Percentiles rank a stretch among this genome's conserved stretches.
These are phyloP conservation scores for Dactylellina parvicollis DNA, from an alignment of 2,329 filamentous ascomycete genomes.

Conservation along the genomic window DNA sequence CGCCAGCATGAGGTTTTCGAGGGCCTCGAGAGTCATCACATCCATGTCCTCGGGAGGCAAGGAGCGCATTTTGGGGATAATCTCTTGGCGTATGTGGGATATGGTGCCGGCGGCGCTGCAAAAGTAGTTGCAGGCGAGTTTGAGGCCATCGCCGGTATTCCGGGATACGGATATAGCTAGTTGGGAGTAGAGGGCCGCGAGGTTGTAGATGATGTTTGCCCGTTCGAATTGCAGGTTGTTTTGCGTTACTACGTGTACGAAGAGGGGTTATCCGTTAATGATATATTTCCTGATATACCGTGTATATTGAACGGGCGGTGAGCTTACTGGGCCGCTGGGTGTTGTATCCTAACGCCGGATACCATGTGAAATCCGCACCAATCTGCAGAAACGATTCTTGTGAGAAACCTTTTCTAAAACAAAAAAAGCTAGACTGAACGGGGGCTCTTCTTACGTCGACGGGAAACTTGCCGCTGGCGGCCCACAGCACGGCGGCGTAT, in stretches of 20 bases:
- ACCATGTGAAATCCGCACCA: slow-evolving; percentile 96
- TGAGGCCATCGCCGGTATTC: slow-evolving; percentile 79
- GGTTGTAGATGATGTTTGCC: slow-evolving; percentile 90
- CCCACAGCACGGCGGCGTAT: slow-evolving; percentile 91
- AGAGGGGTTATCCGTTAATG: too few species aligned
- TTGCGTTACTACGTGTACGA: slow-evolving; percentile 65
- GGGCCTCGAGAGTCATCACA: slow-evolving; percentile 80
- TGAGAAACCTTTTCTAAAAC: slow-evolving; percentile 12
- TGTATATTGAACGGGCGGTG: slow-evolving; percentile 10
- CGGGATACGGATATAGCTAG: slow-evolving; percentile 83
- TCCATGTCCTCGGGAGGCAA: slow-evolving; percentile 97
- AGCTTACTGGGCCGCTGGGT: slow-evolving; percentile 71
- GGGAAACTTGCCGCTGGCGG: slow-evolving; percentile 94
- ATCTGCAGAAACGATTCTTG: slow-evolving; percentile 67
- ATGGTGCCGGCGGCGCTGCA: slow-evolving; percentile 87
- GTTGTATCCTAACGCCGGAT: slow-evolving; percentile 90
- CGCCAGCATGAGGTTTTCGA: slow-evolving; percentile 84
- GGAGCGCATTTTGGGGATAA: slow-evolving; percentile 83
- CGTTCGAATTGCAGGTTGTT: slow-evolving; percentile 82
- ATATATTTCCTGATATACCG: neutral
- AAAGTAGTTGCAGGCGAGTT: slow-evolving; percentile 88
- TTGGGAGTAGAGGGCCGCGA: slow-evolving; percentile 92
- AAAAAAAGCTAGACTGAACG: too few species aligned
- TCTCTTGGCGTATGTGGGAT: slow-evolving; percentile 75
- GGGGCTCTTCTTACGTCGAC: slow-evolving; percentile 81